Evolutionary conservation across 2,329 filamentous ascomycete species (phyloP).

Genomic region (Stagonosporopsis tanaceti): DNA sequence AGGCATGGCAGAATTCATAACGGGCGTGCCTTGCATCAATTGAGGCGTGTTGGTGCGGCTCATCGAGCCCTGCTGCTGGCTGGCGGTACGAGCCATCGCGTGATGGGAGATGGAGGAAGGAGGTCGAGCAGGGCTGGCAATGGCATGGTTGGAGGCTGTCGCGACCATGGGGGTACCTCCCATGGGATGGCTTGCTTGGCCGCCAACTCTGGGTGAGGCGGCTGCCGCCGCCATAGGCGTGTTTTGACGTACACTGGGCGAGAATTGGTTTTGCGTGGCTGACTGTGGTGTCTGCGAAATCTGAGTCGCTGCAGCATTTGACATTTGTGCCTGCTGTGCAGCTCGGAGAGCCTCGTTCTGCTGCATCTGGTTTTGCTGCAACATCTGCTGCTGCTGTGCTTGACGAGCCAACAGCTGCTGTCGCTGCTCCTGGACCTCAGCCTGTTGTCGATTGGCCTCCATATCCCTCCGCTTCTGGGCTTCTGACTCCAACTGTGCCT

Average conservation of each 20-base stretch:
- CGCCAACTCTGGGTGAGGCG: conserved; percentile 52
- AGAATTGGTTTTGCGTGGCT: conserved; percentile 65
- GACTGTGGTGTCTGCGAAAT: conserved; percentile 59
- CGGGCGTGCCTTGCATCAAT: conserved; percentile 49
- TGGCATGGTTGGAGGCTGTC: conserved; percentile 48
- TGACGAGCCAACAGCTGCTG: conserved; percentile 61
- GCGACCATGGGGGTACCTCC: conserved; percentile 57
- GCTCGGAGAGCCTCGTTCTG: conserved; percentile 49
- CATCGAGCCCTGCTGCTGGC: conserved; percentile 48
- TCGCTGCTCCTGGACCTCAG: conserved; percentile 53
- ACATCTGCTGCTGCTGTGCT: conserved; percentile 48
- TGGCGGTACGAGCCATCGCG: conserved; percentile 49
- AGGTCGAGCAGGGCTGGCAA: conserved; percentile 49
- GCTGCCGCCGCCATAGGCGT: conserved; percentile 54
- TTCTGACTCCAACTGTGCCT: conserved; percentile 48
- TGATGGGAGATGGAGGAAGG: conserved; percentile 51
- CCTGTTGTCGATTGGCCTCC: conserved; percentile 43
- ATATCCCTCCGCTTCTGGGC: conserved; percentile 46
- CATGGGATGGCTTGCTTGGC: conserved; percentile 45
- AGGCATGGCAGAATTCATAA: conserved; percentile 48
- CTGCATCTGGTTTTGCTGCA: conserved; percentile 42
- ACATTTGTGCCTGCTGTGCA: conserved; percentile 45
- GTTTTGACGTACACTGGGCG: conserved; percentile 63
- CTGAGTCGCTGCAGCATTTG: conserved; percentile 32
- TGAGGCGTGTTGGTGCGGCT: conserved; percentile 51